phyloP scores from a whole-genome alignment of 2,329 filamentous ascomycete genomes.

The Thielaviopsis populi region DNA sequence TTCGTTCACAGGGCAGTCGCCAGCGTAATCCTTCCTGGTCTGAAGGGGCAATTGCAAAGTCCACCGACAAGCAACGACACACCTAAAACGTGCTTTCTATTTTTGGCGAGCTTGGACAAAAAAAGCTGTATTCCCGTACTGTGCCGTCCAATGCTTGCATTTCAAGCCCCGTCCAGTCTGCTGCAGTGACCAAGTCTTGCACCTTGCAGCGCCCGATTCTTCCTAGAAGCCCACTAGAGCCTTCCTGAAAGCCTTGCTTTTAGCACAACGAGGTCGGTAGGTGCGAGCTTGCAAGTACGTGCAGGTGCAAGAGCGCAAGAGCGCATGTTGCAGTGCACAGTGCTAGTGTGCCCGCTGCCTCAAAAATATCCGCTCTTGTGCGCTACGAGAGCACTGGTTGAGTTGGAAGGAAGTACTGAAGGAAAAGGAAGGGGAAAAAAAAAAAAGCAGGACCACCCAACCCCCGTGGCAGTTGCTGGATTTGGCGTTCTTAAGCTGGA shows the following conservation, averaged over 20 bases:
- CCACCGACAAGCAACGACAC: neutral
- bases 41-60: neutral
- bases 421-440: too few relatives aligned
- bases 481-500: neutral
- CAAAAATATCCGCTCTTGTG: too few relatives aligned
- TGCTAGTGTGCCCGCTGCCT: too few relatives aligned
- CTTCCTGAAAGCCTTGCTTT: neutral
- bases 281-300: neutral
- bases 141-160: neutral
- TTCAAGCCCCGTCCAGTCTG: neutral
- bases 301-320: neutral
- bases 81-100: neutral
- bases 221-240: neutral
- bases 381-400: too few relatives aligned
- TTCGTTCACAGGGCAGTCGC: neutral
- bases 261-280: neutral
- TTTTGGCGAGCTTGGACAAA: neutral
- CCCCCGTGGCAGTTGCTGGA: too few relatives aligned
- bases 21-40: neutral
- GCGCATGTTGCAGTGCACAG: too few relatives aligned
- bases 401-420: too few relatives aligned
- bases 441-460: too few relatives aligned
- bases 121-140: slow-evolving; percentile 4
- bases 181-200: neutral
- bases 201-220: neutral